Evolutionary conservation across 2,329 filamentous ascomycete genomes (phyloP).

Genomic region (Zymoseptoria ardabiliae): DNA sequence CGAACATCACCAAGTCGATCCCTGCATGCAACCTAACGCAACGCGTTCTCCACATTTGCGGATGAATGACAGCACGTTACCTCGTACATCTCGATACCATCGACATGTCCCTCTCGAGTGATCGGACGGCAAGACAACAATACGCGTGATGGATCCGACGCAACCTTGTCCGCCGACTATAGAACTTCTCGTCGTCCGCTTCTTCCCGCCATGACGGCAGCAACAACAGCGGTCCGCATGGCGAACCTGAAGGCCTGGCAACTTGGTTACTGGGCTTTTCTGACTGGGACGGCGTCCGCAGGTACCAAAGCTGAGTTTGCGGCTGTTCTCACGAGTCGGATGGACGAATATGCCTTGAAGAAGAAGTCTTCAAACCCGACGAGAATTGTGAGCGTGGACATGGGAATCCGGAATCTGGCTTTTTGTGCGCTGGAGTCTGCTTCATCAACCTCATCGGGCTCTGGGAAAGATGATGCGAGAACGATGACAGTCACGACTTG

Average conservation of each 20-base stretch:
- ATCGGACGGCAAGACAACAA: background rate
- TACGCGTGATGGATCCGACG: background rate
- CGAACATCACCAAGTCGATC: too few relatives aligned
- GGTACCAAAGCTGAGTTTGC: constrained; percentile 54
- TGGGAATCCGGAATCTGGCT: constrained; percentile 76
- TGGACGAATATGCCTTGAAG: background rate
- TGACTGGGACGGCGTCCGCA: constrained; percentile 51
- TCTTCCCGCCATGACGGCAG: background rate
- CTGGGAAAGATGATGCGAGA: background rate
- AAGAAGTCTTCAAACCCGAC: constrained; percentile 13
- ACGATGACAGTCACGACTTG: constrained; percentile 29
- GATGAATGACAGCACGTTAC: background rate
- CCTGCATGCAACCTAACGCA: too few relatives aligned
- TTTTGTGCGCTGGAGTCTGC: constrained; percentile 50
- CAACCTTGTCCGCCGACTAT: too few relatives aligned
- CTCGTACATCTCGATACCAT: too few relatives aligned
- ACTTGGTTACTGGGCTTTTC: constrained; percentile 53
- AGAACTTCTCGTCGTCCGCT: too few relatives aligned
- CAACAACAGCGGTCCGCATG: constrained; percentile 1
- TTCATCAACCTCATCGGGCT: background rate
- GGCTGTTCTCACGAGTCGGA: constrained; percentile 12
- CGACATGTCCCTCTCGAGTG: too few relatives aligned
- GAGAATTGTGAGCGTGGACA: constrained; percentile 69
- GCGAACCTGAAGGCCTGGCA: constrained; percentile 43
- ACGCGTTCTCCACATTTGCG: background rate